phyloP scores from a whole-genome alignment of 345 rosid species.

The Conringia planisiliqua region DNA sequence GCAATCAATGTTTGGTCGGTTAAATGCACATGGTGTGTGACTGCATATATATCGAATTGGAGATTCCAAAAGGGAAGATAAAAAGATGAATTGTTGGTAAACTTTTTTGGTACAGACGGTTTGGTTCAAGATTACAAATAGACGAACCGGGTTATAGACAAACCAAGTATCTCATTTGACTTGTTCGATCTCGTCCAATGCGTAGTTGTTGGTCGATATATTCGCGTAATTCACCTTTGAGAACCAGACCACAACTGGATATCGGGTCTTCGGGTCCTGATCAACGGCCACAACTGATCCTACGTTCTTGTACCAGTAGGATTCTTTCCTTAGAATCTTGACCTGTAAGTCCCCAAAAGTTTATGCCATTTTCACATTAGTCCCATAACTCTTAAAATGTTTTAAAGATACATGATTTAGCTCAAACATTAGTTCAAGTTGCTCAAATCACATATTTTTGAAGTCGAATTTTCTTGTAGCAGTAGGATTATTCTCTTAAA shows the following conservation, averaged over 20 bases:
- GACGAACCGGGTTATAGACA: slow-evolving; percentile 8
- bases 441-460: neutral
- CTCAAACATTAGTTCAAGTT: neutral
- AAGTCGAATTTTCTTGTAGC: slow-evolving; percentile 38
- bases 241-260: slow-evolving; percentile 93
- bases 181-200: slow-evolving; percentile 85
- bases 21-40: neutral
- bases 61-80: neutral
- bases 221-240: slow-evolving; percentile 81
- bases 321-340: slow-evolving; percentile 81
- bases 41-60: neutral
- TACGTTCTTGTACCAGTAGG: slow-evolving; percentile 79
- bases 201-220: slow-evolving; percentile 91
- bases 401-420: neutral
- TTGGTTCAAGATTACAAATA: slow-evolving; percentile 26
- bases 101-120: slow-evolving; percentile 16
- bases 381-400: neutral
- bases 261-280: slow-evolving; percentile 78
- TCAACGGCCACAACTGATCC: slow-evolving; percentile 87
- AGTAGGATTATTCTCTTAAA: slow-evolving; percentile 57
- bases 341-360: slow-evolving; percentile 43
- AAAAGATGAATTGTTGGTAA: neutral
- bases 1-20: neutral
- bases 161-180: slow-evolving; percentile 42
- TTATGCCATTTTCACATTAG: neutral